phyloP scores from a whole-genome alignment of 2,329 filamentous ascomycete genomes.

The Dactylellina haptotyla region DNA sequence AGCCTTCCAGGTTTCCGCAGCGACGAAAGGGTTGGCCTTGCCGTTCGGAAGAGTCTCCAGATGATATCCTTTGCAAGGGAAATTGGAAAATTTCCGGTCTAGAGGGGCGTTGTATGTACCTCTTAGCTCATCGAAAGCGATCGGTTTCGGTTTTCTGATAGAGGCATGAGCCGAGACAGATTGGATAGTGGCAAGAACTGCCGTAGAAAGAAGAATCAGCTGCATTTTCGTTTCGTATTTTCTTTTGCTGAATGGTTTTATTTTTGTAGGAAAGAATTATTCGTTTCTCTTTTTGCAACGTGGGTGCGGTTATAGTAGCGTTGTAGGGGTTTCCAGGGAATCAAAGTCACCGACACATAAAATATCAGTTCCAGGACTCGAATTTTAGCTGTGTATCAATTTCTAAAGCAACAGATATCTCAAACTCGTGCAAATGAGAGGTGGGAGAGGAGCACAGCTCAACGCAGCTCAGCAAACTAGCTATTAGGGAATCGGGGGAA shows the following conservation, averaged over 20 bases:
- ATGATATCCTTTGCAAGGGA: constrained; percentile 78
- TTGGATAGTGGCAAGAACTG: constrained; percentile 62
- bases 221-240: constrained; percentile 19
- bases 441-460: constrained; percentile 30
- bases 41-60: no score
- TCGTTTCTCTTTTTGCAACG: no score
- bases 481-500: background rate
- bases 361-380: background rate
- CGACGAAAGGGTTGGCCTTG: constrained; percentile 22
- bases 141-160: constrained; percentile 68
- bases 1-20: constrained; percentile 52
- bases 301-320: no score
- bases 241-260: no score
- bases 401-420: constrained; percentile 14
- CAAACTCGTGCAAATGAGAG: background rate
- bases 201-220: constrained; percentile 59
- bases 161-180: constrained; percentile 66
- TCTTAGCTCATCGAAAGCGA: constrained; percentile 67
- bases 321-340: background rate
- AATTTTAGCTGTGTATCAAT: constrained; percentile 3
- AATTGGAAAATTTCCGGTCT: constrained; percentile 70
- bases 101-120: constrained; percentile 75
- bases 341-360: no score
- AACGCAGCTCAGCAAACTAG: background rate
- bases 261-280: background rate